A percentile compares a stretch with the other conserved stretches of the same genome.
These are phyloP conservation scores for Anisodus acutangulus DNA, from an alignment of 257 asterid genomes.

Conservation along the genomic window DNA sequence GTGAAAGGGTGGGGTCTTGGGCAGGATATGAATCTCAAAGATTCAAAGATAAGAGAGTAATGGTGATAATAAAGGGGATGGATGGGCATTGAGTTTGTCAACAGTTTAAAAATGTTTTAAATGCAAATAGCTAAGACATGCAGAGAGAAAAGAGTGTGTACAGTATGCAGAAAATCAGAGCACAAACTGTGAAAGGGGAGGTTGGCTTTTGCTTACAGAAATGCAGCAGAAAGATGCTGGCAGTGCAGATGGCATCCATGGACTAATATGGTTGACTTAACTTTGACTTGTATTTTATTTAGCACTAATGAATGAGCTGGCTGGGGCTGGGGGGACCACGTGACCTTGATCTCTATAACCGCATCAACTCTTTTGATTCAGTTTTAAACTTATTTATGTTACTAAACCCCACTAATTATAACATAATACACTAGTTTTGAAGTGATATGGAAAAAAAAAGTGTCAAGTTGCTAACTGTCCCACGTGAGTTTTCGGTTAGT, in stretches of 20 bases:
- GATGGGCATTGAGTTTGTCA: slow-evolving; percentile 20
- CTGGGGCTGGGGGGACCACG: slow-evolving; percentile 31
- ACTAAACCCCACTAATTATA: background rate
- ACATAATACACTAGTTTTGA: background rate
- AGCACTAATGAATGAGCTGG: slow-evolving; percentile 35
- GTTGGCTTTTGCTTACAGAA: slow-evolving; percentile 13
- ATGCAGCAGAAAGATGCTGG: background rate
- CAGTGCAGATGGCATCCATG: slow-evolving; percentile 20
- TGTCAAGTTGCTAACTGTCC: too few species aligned
- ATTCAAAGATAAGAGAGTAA: slow-evolving; percentile 8
- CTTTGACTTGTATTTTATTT: slow-evolving; percentile 42
- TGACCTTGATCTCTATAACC: slow-evolving; percentile 26
- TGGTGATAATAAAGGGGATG: slow-evolving; percentile 34
- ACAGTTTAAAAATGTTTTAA: slow-evolving; percentile 31
- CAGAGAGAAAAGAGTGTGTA: background rate
- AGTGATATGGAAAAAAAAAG: background rate
- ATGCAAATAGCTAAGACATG: slow-evolving; percentile 25
- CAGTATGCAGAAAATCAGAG: background rate
- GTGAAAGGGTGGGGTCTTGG: background rate
- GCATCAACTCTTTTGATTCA: background rate
- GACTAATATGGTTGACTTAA: slow-evolving; percentile 37
- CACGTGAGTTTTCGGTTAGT: too few species aligned
- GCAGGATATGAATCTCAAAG: background rate
- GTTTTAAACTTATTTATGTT: too few species aligned
- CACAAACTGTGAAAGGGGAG: background rate